Evolutionary conservation across 257 asterid genomes (phyloP), one percentile per base, ranked within the genome.

Genomic region (Solanum bulbocastanum): DNA sequence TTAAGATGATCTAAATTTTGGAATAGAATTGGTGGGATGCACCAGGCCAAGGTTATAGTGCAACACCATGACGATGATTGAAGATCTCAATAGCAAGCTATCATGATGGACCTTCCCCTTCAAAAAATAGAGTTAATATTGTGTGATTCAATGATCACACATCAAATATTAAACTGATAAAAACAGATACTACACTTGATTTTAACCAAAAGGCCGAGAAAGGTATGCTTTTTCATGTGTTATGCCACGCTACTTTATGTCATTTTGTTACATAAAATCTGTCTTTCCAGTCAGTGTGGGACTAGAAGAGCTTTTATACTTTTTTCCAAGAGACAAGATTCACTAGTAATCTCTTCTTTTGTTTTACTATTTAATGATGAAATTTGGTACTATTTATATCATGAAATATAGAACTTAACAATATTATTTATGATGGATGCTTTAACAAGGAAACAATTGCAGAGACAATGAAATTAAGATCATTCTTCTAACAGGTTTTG

Each of bases 151-250:
- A 56, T 56, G 33, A 37, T 40, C 91, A 88, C 87, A 62, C 87
- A 90, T 90, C 85, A 87, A 75, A 90, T 89, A 87, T 87, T 90
- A 89, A 89, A 90, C 86, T 87, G 87, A 88, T 90, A 90, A 89
- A 88, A 90, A 88, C 88, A 90, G 68, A 90, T 90, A 87, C 88
- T 90, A 89, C 89, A 90, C 91, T 90, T 89, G 89, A 90, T 89
- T 90, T 87, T 89, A 90, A 88, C 91, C 90, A 89, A 89, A 93
- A 91, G 95, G 94, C 94, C 91, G 93, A 92, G 93, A 91, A 91
- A 92, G 93, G 94, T 91, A 92, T 93, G 94, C 2, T 15, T 14
- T 30, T 35, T 2, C 16, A 10, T 20, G 32, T 35, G 15, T 16
- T 73, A 8, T 49, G 60, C 8, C 23, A 8, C 1, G 1, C 60